Base-by-base conservation (phyloP, 208 protist genomes). In the Leishmania tropica region DNA sequence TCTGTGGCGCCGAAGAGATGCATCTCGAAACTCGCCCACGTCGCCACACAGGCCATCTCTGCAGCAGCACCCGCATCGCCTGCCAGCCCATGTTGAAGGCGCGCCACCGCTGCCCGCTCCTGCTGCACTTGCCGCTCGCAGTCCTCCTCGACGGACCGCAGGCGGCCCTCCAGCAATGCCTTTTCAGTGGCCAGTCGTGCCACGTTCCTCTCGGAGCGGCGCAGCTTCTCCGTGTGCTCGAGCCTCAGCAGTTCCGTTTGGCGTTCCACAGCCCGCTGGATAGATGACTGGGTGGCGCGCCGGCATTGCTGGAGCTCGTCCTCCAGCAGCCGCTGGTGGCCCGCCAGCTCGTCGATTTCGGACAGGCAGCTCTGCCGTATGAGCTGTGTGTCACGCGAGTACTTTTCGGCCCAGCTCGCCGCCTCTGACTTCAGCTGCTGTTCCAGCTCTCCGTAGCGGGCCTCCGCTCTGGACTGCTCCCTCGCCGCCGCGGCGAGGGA, bases 181-280 rank as follows among this genome's bases (percentile, higher is more conserved):
- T 58, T 79, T 35, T 84, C 81, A 8, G 74, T 47, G 3, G 45
- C 54, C 15, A 84, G 75, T 2, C 75, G 81, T n/a, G 54, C 60
- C 81, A 80, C 64, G 5, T 80, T 68, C 21, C 62, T 53, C n/a
- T 80, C 54, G 1, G 47, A 31, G 1, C 54, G n/a, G 28, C 56
- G 60, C 51, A 80, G 75, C 56, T 35, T 11, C 47, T 74, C 64
- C 11, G 51, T 54, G 42, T 84, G 75, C 67, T 84, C 81, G 2
- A 71, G 3, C 2, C 1, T 48, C 19, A 84, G 81, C 65, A 84
- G 75, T 48, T 84, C 75, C 31, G 75, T 75, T 62, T 84, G 81
- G 0, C 75, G 75, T 17, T 53, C 75, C 21, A 80, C 75, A 7
- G 81, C 81, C 42, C 76, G n/a, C 67, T 76, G 47, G n/a, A 84